These are phyloP conservation scores for Botrytis porri DNA, from an alignment of 2,329 filamentous ascomycete genomes.

Conservation along the genomic window DNA sequence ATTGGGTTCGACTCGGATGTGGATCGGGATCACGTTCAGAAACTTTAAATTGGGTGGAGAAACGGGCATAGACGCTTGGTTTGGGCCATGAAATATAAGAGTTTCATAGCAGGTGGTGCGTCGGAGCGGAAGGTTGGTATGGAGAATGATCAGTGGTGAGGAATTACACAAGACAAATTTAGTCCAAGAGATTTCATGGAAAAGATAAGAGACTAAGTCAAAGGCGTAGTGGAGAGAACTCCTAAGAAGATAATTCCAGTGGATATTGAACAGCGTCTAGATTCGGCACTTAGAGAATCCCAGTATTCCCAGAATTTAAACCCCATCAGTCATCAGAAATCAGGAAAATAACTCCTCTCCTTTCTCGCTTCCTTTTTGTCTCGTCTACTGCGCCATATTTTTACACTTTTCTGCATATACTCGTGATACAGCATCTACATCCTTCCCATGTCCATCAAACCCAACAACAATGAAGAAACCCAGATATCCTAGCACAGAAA, in stretches of 20 bases:
- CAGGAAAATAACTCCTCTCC: no score
- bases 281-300: not conserved
- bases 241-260: not conserved
- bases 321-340: not conserved
- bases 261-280: not conserved
- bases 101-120: not conserved
- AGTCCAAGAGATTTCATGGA: rapidly evolving
- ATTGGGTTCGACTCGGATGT: not conserved
- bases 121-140: not conserved
- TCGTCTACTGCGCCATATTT: not conserved
- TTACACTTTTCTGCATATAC: not conserved
- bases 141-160: not conserved
- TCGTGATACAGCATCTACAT: not conserved
- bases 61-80: not conserved
- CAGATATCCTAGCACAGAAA: no score
- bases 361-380: not conserved
- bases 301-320: not conserved
- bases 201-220: not conserved
- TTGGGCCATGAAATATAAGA: not conserved
- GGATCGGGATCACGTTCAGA: not conserved
- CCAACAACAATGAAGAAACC: no score
- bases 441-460: no score
- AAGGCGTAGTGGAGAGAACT: not conserved
- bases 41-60: not conserved
- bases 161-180: not conserved